Base-by-base conservation (phyloP, 2,329 filamentous ascomycete genomes). In the Dothistroma pini region DNA sequence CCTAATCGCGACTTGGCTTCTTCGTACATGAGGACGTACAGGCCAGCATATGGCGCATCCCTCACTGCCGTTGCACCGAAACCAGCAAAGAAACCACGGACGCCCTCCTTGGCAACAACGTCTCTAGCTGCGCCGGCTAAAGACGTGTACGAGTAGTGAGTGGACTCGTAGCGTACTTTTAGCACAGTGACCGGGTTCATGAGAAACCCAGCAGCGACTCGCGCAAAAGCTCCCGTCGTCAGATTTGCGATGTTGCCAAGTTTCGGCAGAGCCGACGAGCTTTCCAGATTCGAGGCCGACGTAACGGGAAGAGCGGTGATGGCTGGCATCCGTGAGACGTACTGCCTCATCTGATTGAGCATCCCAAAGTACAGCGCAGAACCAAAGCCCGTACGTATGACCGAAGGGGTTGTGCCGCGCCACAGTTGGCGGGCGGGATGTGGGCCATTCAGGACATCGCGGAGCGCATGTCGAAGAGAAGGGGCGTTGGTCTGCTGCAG, bases 181-280 rank as follows among this genome's bases (percentile, higher is more conserved):
- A 99, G 88, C 50, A 99, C 89, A 1, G 95, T 99, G 63, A 97
- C 85, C 1, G 95, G 95, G 90, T 97, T 97, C 77, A 97, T 86
- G 51, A 96, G 79, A 71, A 97, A 90, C 41, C 95, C 95, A 0
- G 93, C 93, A 56, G 89, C 87, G 1, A 91, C 92, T 57, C 95
- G 84, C 25, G 95, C 93, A 19, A 87, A 81, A 7, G 93, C 92
- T 10, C 95, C 95, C 0, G 93, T 92, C 12, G 89, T 79, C 21
- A 99, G 82, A 71, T 99, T 99, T 55, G 89, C 90, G 3, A 88
- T 85, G 72, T 95, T 91, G 64, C 89, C 90, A 51, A 97, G 83
- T 67, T 89, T 89, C 0, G 93, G 91, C 11, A 97, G 82, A 1
- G 87, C 86, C 4, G 89, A 93, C 1, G 89, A 92, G 59, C 60